Percentiles rank a stretch among this genome's conserved stretches.
Evolutionary conservation across 2,329 filamentous ascomycete species (phyloP).

Genomic region (Aspergillus hortae): DNA sequence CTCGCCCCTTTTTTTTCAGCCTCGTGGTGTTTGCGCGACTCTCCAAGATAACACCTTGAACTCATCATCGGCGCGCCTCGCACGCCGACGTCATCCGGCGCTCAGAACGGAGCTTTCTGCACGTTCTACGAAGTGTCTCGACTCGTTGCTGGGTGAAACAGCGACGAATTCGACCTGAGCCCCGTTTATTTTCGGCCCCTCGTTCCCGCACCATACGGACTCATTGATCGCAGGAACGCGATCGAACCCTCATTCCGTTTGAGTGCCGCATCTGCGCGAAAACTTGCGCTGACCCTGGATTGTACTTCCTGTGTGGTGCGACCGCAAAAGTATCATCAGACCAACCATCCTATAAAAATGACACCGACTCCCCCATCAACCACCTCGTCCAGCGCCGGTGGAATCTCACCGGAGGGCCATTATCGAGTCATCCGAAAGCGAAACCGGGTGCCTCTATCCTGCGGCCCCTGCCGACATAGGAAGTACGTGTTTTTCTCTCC

Average conservation of each 20-base stretch:
- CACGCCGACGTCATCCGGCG: background rate
- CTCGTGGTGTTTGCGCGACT: too few species aligned
- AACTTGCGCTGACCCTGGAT: too few species aligned
- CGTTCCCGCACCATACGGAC: background rate
- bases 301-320: background rate
- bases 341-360: conserved; percentile 20
- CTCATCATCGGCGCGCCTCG: background rate
- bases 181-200: background rate
- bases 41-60: too few species aligned
- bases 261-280: too few species aligned
- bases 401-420: conserved; percentile 77
- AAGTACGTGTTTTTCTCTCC: conserved; percentile 59
- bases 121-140: background rate
- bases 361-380: conserved; percentile 49
- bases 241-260: background rate
- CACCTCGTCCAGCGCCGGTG: conserved; percentile 68
- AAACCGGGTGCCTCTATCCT: conserved; percentile 88
- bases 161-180: conserved; percentile 2
- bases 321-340: background rate
- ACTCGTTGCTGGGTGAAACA: conserved; percentile 9
- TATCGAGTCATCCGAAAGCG: conserved; percentile 87
- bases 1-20: too few species aligned
- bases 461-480: conserved; percentile 82
- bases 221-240: conserved; percentile 7
- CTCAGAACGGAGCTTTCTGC: background rate